Base-by-base conservation (phyloP, 2,329 filamentous ascomycete species). In the Sporothrix phasma region DNA sequence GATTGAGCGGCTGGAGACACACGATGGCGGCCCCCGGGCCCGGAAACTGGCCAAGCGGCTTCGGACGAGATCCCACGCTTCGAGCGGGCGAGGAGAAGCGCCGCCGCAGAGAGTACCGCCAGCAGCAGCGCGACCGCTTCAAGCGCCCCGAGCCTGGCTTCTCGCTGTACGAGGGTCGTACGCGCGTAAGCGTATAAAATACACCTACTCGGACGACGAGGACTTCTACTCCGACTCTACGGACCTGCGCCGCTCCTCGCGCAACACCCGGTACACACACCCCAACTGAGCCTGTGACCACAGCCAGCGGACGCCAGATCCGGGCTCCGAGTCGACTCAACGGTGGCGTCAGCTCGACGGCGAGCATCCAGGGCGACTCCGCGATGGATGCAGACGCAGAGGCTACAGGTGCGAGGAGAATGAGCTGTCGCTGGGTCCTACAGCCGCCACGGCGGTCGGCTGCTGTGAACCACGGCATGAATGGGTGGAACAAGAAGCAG, bases 51-150 rank as follows among this genome's bases (percentile, higher is more conserved):
- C 88, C 66, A 85, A 88, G 69, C 89, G 87, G 74, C 95, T 99
- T 71, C 75, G 41, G 83, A 85, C 61, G 92, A 92, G 11, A 84
- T 97, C 39, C 90, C 92, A 39, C 86, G 92, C 39, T 97, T 99
- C 70, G 93, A 97, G 90, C 89, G 41, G 92, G 91, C 5, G 92
- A 97, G 76, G 92, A 96, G 89, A 97, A 97, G 83, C 90, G 94
- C 63, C 91, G 88, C 75, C 88, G 92, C 51, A 88, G 94, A 65
- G 94, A 99, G 71, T 97, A 99, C 72, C 88, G 94, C 17, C 84
- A 90, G 72, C 82, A 86, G 70, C 90, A 90, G 67, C 93, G 93
- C 72, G 90, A 93, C 66, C 88, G 89, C 65, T 97, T 97, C 76
- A 84, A 88, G 69, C 85, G 92, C 5, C 91, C 92, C 5, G 92